Conservation (phyloP, 177 flowering plant species). For the Vitis hybrid region DNA sequence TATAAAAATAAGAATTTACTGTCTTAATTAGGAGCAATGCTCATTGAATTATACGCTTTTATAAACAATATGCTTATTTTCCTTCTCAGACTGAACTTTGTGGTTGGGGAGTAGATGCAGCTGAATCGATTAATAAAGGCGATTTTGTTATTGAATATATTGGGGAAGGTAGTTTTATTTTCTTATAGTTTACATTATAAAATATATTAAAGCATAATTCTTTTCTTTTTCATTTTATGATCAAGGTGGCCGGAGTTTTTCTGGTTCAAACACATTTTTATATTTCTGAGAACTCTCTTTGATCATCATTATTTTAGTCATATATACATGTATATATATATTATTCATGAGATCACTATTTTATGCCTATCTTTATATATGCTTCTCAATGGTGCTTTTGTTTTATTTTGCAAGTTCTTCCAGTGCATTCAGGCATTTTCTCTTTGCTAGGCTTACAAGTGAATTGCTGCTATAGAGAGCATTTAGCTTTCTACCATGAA, state of each 20-base stretch:
- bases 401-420: too few relatives aligned
- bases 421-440: too few relatives aligned
- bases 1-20: too few relatives aligned
- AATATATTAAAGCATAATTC: not conserved
- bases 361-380: too few relatives aligned
- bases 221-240: not conserved
- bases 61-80: not conserved
- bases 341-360: too few relatives aligned
- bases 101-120: constrained; percentile 98
- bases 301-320: not conserved
- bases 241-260: not conserved
- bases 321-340: too few relatives aligned
- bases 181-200: not conserved
- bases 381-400: too few relatives aligned
- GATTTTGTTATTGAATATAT: constrained; percentile 87
- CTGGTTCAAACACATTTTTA: not conserved
- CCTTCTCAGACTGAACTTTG: constrained; percentile 71
- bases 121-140: constrained; percentile 72
- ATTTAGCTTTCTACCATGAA: too few relatives aligned
- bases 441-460: too few relatives aligned
- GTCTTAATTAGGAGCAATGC: not conserved
- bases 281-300: not conserved
- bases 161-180: constrained; percentile 77
- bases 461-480: too few relatives aligned
- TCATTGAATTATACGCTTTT: not conserved